Evolutionary conservation across 2,329 filamentous ascomycete species (phyloP), one percentile per base, ranked within the genome.

Genomic region (Plectosphaerella sp.): DNA sequence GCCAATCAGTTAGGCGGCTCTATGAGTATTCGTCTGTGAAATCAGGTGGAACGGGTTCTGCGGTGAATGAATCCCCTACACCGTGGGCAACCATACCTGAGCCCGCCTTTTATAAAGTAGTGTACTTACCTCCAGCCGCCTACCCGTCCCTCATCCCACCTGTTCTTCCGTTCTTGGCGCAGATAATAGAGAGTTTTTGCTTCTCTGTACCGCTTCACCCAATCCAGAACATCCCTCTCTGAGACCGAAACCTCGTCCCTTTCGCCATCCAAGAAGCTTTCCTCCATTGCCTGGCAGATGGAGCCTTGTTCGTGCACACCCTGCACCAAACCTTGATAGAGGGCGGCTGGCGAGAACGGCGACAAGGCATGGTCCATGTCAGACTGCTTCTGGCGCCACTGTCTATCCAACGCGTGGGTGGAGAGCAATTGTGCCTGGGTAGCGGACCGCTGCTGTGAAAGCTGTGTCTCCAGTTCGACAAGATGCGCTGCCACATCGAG

Each of bases 71-170:
- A 10, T 33, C 22, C 22, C 22, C 22, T 22, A 5, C 22, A 22
- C 22, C 22, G 5, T 22, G 22, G 22, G 22, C 22, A 22, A 22
- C 22, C 22, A 22, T 3, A 5, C 3, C 22, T 22, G 3, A 22
- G 22, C 22, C 22, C 22, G 28, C 28, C 28, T 33, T 12, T 3
- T 33, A 33, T 33, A 4, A 33, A 33, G 28, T 14, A 20, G 39
- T 45, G 12, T 12, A 9, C 36, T 83, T 74, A 93, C 63, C 93
- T 82, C 94, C 94, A 97, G 1, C 94, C 94, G 11, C 93, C 93
- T 35, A 97, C 93, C 59, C 93, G 79, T 22, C 93, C 91, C 71
- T 97, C 93, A 67, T 97, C 94, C 94, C 94, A 97, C 61, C 94
- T 80, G 62, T 91, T 88, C 69, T 92, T 96, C 59, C 90, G 82